Evolutionary conservation across 1,284 basidiomycete genomes (phyloP), one percentile per base, ranked within the genome.

Genomic region (Athelia psychrophila): DNA sequence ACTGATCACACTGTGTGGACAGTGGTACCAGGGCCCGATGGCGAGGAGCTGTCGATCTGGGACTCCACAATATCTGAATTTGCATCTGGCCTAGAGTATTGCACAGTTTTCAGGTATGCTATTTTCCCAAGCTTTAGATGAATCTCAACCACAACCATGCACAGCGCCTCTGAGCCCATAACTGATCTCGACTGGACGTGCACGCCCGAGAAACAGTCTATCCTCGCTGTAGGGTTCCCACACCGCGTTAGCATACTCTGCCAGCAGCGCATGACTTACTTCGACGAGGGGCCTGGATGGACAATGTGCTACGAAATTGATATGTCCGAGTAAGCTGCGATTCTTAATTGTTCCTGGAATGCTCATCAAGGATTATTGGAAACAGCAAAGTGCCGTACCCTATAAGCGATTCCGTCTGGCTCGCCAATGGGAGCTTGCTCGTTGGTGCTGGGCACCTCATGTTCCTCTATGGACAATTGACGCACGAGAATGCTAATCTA

Each of bases 21-120:
- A 88, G 86, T 88, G 55, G 80, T 83, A 16, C 71, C 76, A 2
- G 66, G 73, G 44, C 66, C 67, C 18, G 77, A 78, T 40, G 86
- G 79, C 2, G 78, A 92, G 54, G 91, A 95, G 63, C 70, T 96
- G 51, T 93, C 92, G 0, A 92, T 98, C 19, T 97, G 93, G 93
- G 93, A 97, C 67, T 95, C 93, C 0, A 89, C 88, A 54, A 90
- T 91, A 64, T 93, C 90, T n/a, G 91, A 95, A 65, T 98, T 97
- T 66, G 85, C 91, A 3, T 91, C 91, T 1, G 95, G 95, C 2
- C 72, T 94, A 47, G 93, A 96, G 67, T 88, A 86, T 61, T 74
- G 76, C 27, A 74, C 77, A 30, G 66, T 79, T 13, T 85, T 84
- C 54, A 77, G 75, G 90, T 91, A 6, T 8, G 20, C n/a, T 6